Evolutionary conservation across 768 basidiomycete genomes (phyloP).

Genomic region (Rhodotorula sphaerocarpa): DNA sequence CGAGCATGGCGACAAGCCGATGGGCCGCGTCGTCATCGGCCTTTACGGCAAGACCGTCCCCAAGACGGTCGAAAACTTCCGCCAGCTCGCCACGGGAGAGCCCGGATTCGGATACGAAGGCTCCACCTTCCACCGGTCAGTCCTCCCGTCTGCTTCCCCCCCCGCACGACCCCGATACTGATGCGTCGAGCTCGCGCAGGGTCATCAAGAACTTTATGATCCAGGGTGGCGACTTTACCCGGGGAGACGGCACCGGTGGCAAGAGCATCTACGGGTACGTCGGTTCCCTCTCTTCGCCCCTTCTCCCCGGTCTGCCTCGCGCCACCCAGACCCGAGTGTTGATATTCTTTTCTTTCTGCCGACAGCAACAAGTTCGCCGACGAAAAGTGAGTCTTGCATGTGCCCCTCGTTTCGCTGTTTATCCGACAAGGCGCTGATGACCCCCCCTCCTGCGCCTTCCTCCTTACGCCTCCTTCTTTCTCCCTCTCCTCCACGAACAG

Average conservation of each 20-base stretch:
- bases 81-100: conserved; percentile 74
- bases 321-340: too few relatives aligned
- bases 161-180: neutral
- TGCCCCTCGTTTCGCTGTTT: conserved; percentile 14
- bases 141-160: neutral
- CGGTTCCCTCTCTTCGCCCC: neutral
- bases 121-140: conserved; percentile 68
- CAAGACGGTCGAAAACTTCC: conserved; percentile 27
- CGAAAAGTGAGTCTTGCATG: conserved; percentile 55
- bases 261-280: conserved; percentile 49
- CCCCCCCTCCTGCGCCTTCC: too few relatives aligned
- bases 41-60: conserved; percentile 53
- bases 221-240: conserved; percentile 53
- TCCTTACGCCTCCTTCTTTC: neutral
- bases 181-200: neutral
- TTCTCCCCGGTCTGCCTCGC: too few relatives aligned
- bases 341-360: conserved; percentile 46
- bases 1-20: conserved; percentile 67
- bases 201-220: conserved; percentile 51
- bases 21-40: conserved; percentile 68
- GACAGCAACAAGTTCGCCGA: conserved; percentile 84
- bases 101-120: conserved; percentile 87
- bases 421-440: conserved; percentile 41
- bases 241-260: conserved; percentile 73
- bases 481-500: conserved; percentile 42